Evolutionary conservation across 257 asterid genomes (phyloP), one percentile per base, ranked within the genome.

Genomic region (Capsicum pubescens): DNA sequence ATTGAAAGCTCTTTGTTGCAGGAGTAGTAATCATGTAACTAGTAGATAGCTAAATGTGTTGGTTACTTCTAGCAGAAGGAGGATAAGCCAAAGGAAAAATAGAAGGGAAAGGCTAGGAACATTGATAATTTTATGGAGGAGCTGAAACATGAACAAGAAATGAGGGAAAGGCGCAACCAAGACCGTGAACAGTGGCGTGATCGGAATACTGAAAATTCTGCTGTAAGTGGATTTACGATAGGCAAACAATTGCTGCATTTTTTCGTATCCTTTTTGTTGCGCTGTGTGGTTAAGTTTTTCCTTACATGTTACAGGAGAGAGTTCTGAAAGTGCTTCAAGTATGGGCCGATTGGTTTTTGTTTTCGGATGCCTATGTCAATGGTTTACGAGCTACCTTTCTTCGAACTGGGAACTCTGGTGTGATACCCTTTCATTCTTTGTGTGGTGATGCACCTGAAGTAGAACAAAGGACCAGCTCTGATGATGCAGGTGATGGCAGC

Each of bases 61-160:
- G 26, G 78, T n/a, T 64, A 48, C 63, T 61, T 81, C 78, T 84
- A 19, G 87, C 93, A 94, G 96, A 90, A 90, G 91, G 99, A 92
- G 90, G 97, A 94, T 86, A 95, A 90, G 90, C 94, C 97, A 0
- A 95, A 89, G 90, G 99, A 95, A 85, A 93, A 88, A 87, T 97
- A 94, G 84, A 95, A 90, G 81, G 95, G 93, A 39, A 95, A 95
- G 91, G 85, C 95, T 15, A 86, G 97, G 88, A 94, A 94, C 92
- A 95, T 95, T 76, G 99, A 95, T 85, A 90, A 94, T 90, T 95
- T 95, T 80, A 95, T 95, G 99, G 99, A 95, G 91, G 99, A 95
- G 89, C 92, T 95, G 90, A 95, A 95, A 91, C 92, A 91, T 59
- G 98, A 95, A 83, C 99, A 95, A 74, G 99, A 95, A 90, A 83